A percentile compares a stretch with the other conserved stretches of the same genome.
Evolutionary conservation across 129 eudicot species (phyloP).

Genomic region (Flaveria trinervia): DNA sequence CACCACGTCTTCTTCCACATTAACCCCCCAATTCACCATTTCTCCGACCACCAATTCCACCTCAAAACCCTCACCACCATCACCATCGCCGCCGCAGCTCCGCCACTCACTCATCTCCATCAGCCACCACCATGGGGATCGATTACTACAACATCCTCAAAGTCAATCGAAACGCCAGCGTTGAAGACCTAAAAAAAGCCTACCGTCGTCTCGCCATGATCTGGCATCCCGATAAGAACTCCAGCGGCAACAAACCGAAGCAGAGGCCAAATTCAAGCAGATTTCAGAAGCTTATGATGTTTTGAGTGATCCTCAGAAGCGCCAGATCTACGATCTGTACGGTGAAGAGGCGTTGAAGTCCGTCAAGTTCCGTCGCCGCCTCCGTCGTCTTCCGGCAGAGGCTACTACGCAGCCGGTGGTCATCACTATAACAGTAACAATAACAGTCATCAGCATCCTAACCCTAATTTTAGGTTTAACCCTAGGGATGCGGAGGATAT

Average conservation of each 20-base stretch:
- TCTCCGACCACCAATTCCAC: constrained; percentile 17
- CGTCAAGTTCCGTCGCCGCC: constrained; percentile 69
- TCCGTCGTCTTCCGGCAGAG: constrained; percentile 43
- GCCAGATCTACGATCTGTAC: constrained; percentile 96
- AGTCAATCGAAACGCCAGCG: constrained; percentile 86
- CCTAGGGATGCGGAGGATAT: constrained; percentile 92
- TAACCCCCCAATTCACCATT: background rate
- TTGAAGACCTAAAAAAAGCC: constrained; percentile 76
- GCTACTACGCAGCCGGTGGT: constrained; percentile 12
- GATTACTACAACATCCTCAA: constrained; percentile 90
- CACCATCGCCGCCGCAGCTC: background rate
- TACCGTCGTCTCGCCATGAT: constrained; percentile 89
- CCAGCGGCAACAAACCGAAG: constrained; percentile 50
- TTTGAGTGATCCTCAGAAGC: constrained; percentile 85
- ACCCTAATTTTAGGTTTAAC: constrained; percentile 67
- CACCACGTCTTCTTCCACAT: constrained; percentile 31
- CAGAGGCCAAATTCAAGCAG: constrained; percentile 88
- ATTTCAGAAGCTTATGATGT: constrained; percentile 95
- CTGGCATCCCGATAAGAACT: constrained; percentile 80
- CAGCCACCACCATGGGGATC: constrained; percentile 45
- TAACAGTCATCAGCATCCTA: constrained; percentile 39
- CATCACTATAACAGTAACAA: background rate
- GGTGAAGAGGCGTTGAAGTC: constrained; percentile 93
- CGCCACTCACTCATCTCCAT: background rate
- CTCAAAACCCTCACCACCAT: constrained; percentile 13